phyloP scores from a whole-genome alignment of 2,329 filamentous ascomycete species.

The Chrysosporium keratinophilum region DNA sequence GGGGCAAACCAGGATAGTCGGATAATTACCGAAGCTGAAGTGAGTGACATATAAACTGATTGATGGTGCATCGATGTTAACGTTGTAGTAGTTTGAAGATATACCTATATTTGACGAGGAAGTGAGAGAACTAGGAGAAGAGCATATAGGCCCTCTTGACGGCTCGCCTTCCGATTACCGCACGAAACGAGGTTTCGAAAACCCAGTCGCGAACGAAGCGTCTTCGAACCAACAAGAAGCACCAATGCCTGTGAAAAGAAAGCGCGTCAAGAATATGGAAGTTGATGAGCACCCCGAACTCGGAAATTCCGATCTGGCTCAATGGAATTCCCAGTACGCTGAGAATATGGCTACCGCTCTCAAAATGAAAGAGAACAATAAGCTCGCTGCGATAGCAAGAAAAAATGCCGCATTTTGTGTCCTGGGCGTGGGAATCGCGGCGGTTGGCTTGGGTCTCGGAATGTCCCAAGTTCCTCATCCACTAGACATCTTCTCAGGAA shows the following conservation, averaged over 20 bases:
- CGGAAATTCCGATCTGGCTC: conserved; percentile 45
- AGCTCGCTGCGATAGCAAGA: conserved; percentile 42
- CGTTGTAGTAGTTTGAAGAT: not conserved
- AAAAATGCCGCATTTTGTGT: conserved; percentile 55
- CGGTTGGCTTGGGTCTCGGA: conserved; percentile 41
- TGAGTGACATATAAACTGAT: conserved; percentile 20
- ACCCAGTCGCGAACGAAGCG: not conserved
- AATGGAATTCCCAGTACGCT: conserved; percentile 51
- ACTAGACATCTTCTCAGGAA: conserved; percentile 50
- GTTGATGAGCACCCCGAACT: conserved; percentile 44
- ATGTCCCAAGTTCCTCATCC: conserved; percentile 38
- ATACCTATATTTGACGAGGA: not conserved
- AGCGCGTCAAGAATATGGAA: conserved; percentile 29
- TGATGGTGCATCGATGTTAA: not conserved
- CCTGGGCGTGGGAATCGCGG: conserved; percentile 47
- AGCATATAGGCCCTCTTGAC: not conserved
- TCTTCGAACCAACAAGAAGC: conserved; percentile 3
- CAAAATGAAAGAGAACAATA: conserved; percentile 37
- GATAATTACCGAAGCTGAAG: conserved; percentile 24
- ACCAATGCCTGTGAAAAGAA: conserved; percentile 19
- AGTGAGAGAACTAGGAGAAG: not conserved
- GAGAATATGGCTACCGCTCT: conserved; percentile 48
- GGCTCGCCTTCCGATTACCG: not conserved
- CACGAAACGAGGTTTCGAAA: not conserved
- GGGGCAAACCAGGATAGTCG: conserved; percentile 36